Conservation (phyloP, 441 rosid genomes). For the Metrosideros polymorpha region DNA sequence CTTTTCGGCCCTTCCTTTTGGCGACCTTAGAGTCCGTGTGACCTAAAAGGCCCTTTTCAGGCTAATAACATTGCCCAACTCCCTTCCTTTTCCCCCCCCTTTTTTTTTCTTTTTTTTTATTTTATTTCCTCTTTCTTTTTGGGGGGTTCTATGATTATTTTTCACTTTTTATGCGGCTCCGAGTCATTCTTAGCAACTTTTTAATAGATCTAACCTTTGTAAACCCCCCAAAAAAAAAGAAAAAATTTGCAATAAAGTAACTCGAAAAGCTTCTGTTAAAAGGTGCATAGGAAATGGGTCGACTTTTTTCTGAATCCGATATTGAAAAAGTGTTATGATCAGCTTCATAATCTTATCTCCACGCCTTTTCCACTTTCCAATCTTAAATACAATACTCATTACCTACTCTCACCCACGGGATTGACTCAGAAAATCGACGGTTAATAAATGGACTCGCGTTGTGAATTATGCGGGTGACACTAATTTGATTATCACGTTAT, state of each 20-base stretch:
- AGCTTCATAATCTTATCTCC: background rate
- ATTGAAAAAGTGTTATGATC: background rate
- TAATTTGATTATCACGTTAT: background rate
- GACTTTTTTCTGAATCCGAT: background rate
- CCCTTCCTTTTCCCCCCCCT: no score
- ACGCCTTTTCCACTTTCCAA: background rate
- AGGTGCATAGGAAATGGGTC: background rate
- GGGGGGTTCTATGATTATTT: background rate
- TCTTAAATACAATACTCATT: background rate
- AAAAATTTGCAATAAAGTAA: background rate
- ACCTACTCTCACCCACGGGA: background rate
- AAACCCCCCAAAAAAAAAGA: background rate
- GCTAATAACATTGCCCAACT: background rate
- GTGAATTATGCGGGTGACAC: background rate
- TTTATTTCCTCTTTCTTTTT: background rate
- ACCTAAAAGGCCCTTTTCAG: background rate
- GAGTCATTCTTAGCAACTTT: background rate
- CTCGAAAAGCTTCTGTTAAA: background rate
- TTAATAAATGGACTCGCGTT: background rate
- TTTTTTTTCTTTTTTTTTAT: rapidly evolving
- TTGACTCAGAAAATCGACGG: background rate
- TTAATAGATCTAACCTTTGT: background rate
- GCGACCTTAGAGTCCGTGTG: background rate
- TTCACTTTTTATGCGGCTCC: background rate
- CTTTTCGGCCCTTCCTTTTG: background rate